Evolutionary conservation across 257 asterid species (phyloP), one percentile per base, ranked within the genome.

Genomic region (Solanum pennellii): DNA sequence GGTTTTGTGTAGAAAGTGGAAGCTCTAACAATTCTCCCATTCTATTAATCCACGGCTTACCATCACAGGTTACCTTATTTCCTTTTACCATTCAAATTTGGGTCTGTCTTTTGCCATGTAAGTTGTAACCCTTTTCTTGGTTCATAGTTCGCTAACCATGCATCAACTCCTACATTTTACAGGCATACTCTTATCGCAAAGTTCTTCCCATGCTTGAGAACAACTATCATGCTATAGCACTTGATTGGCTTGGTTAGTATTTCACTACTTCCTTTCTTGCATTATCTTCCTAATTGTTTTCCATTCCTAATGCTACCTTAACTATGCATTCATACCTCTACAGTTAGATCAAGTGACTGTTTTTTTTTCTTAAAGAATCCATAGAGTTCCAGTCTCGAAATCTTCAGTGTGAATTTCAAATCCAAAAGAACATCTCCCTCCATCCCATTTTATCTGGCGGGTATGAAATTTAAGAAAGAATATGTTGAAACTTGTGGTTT

Each of bases 181-280:
- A 95, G 98, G 98, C 98, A 77, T 95, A 94, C 87, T 96, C 99
- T 27, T 96, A 95, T 84, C 95, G 98, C 90, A 96, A 94, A 89
- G 94, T 94, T 87, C 94, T 96, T 56, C 98, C 98, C 85, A 91
- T 94, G 77, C 97, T 96, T 86, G 91, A 98, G 44, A 94, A 92
- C 94, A 92, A 92, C 44, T 92, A 93, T 90, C 97, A 91, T 85
- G 97, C 93, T 35, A 89, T 94, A 82, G 95, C 99, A 86, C 93
- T 96, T 89, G 99, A 96, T 87, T 96, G 98, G 98, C 92, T 95
- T 75, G 99, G 99, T 96, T 89, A 89, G 92, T 87, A 79, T 25
- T 77, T 77, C 31, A 8, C 62, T 77, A 77, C 41, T 12, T 77
- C 16, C 39, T 21, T 72, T 68, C 47, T 86, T 33, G 52, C 45